These are phyloP conservation scores for Protomyces macrosporus DNA, from an alignment of 1,139 yeast genomes.

Conservation along the genomic window DNA sequence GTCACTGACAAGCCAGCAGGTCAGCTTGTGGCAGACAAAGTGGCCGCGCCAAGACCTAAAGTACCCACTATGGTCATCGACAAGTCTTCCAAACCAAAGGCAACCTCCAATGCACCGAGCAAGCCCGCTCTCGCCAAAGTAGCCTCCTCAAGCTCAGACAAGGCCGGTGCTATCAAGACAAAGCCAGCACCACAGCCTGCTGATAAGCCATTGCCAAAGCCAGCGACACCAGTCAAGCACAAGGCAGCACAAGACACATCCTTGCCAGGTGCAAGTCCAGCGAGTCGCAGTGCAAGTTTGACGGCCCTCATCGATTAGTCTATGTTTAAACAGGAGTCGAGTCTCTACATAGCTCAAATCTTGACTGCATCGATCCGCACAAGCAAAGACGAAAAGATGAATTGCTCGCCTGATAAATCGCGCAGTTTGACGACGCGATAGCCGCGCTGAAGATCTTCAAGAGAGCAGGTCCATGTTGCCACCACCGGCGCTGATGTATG, in stretches of 20 bases:
- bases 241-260: not conserved
- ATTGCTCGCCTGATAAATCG: constrained; percentile 73
- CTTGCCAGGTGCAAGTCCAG: not conserved
- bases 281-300: not conserved
- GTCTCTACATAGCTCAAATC: not conserved
- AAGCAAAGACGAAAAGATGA: constrained; percentile 70
- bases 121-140: no score
- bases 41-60: no score
- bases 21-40: no score
- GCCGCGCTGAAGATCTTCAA: constrained; percentile 51
- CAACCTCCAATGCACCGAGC: no score
- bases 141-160: no score
- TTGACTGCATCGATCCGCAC: constrained; percentile 39
- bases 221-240: not conserved
- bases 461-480: constrained; percentile 52
- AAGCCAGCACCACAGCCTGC: not conserved
- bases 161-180: no score
- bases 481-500: constrained; percentile 43
- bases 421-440: constrained; percentile 72
- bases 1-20: no score
- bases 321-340: no score
- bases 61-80: no score
- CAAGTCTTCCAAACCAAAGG: no score
- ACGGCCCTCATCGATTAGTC: not conserved
- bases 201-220: not conserved